These are phyloP conservation scores for Primulina tabacum DNA, from an alignment of 257 asterid genomes.

Conservation along the genomic window DNA sequence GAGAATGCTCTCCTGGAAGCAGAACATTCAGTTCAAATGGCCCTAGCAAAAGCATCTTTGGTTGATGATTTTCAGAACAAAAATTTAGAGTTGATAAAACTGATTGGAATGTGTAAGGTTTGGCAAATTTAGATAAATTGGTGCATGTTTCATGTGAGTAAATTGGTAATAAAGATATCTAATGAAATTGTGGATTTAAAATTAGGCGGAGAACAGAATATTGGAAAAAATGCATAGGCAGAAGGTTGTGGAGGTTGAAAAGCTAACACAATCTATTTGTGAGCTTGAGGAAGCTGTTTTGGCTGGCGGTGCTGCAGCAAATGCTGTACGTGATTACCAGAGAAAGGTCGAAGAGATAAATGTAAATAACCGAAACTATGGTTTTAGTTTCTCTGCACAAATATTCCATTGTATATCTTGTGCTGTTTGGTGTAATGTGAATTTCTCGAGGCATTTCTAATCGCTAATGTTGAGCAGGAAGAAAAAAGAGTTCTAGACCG, in stretches of 20 bases:
- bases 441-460: constrained; percentile 31
- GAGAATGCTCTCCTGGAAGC: constrained; percentile 93
- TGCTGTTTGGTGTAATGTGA: constrained; percentile 7
- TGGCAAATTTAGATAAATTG: constrained; percentile 25
- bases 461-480: constrained; percentile 52
- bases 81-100: constrained; percentile 77
- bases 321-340: constrained; percentile 85
- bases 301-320: constrained; percentile 94
- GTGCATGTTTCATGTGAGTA: constrained; percentile 7
- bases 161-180: constrained; percentile 19
- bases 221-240: constrained; percentile 85
- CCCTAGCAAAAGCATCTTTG: constrained; percentile 83
- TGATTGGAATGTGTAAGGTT: constrained; percentile 93
- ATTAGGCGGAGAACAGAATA: constrained; percentile 84
- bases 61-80: constrained; percentile 88
- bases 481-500: constrained; percentile 83
- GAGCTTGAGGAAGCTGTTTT: constrained; percentile 95
- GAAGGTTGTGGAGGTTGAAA: constrained; percentile 88
- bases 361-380: constrained; percentile 29
- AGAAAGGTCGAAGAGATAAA: constrained; percentile 78
- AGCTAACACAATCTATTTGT: constrained; percentile 68
- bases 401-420: neutral
- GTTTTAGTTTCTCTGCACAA: neutral
- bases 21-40: constrained; percentile 74
- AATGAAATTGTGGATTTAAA: constrained; percentile 20